These are phyloP conservation scores for Pythium aphanidermatum DNA, from an alignment of 352 stramenopile species.

Conservation along the genomic window DNA sequence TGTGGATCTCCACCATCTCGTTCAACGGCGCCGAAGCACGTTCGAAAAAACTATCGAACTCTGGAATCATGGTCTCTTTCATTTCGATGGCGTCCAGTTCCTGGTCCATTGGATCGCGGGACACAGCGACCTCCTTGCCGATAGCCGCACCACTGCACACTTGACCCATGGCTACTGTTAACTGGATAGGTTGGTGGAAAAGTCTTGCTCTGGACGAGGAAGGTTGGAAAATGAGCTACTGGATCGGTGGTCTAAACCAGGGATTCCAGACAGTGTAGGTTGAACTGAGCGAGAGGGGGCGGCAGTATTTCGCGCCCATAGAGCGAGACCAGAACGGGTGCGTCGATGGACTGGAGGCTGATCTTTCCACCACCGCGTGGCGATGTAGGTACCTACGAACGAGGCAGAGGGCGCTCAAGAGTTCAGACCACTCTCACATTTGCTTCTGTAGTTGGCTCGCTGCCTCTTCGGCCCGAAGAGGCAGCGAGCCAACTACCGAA, in stretches of 20 bases:
- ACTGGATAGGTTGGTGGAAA: not conserved
- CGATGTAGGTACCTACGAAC: too few species aligned
- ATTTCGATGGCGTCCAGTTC: conserved; percentile 22
- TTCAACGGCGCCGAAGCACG: conserved; percentile 16
- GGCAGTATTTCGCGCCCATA: not conserved
- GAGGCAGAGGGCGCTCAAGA: too few species aligned
- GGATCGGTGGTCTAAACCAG: not conserved
- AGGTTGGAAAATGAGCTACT: conserved; percentile 12
- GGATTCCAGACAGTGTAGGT: not conserved
- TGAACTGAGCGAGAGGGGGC: not conserved
- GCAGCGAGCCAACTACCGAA: too few species aligned
- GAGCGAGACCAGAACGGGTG: too few species aligned
- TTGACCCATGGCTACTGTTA: conserved; percentile 36
- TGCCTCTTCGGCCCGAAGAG: too few species aligned
- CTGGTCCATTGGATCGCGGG: conserved; percentile 19
- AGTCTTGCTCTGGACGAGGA: conserved; percentile 7
- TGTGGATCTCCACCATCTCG: conserved; percentile 34
- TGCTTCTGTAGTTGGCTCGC: too few species aligned
- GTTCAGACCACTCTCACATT: too few species aligned
- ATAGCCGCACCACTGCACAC: conserved; percentile 41
- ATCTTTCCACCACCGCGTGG: too few species aligned
- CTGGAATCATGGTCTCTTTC: conserved; percentile 20
- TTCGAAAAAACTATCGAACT: conserved; percentile 23
- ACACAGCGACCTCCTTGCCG: conserved; percentile 34
- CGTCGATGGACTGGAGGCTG: too few species aligned